Conservation (phyloP, 495 filamentous ascomycete species). For the Penicillium crystallinum region DNA sequence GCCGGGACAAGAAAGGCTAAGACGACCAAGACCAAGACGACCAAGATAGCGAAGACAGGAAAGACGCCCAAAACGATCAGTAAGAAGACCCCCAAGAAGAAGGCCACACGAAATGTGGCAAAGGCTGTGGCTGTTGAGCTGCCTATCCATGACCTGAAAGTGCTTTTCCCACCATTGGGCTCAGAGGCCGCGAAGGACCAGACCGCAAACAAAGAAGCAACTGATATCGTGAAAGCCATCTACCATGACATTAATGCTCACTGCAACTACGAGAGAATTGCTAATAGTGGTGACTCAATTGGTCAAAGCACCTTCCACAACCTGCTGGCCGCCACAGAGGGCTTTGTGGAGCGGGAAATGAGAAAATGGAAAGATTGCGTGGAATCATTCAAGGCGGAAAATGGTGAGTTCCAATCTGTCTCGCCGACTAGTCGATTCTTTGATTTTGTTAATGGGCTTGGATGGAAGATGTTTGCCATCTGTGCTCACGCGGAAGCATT, state of each 20-base stretch:
- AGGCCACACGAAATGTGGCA: background rate
- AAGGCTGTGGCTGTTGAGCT: background rate
- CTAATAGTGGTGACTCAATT: background rate
- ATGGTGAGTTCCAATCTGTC: background rate
- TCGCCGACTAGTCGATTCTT: background rate
- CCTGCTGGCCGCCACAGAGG: background rate
- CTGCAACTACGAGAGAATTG: constrained; percentile 1
- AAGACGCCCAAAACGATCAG: background rate
- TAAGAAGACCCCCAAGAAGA: background rate
- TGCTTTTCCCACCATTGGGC: background rate
- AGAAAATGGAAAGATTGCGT: background rate
- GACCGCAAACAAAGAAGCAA: background rate
- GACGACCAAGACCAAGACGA: too few species aligned
- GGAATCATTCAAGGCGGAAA: background rate
- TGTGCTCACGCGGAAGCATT: constrained; percentile 30
- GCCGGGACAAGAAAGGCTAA: background rate
- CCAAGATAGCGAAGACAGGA: background rate
- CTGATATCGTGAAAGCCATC: constrained; percentile 12
- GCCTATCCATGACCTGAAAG: background rate
- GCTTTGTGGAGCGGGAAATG: background rate
- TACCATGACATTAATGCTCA: constrained; percentile 17
- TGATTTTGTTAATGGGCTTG: constrained; percentile 3
- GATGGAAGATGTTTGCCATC: constrained; percentile 35
- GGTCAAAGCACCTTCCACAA: background rate
- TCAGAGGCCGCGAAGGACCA: background rate